Evolutionary conservation across 73 alveolate genomes (phyloP).

Genomic region (Uronychia setigera): DNA sequence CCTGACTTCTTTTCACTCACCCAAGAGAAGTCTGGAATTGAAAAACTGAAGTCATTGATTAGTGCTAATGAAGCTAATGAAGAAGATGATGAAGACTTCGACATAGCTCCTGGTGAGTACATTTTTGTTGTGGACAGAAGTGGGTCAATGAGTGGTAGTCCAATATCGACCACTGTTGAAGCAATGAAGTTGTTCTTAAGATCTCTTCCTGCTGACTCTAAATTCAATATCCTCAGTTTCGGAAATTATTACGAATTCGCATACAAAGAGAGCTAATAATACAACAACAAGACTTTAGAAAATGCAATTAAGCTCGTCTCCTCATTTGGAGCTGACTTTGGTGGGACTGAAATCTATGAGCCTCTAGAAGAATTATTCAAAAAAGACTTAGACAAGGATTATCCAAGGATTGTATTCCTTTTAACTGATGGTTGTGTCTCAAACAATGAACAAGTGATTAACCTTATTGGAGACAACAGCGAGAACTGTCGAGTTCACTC

Average conservation of each 20-base stretch:
- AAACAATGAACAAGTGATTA: constrained; percentile 69
- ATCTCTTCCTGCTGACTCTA: constrained; percentile 73
- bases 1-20: not conserved
- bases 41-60: not conserved
- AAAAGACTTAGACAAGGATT: constrained; percentile 16
- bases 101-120: constrained; percentile 47
- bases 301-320: constrained; percentile 48
- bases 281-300: constrained; percentile 52
- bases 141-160: constrained; percentile 87
- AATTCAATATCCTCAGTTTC: constrained; percentile 80
- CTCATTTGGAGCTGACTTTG: constrained; percentile 81
- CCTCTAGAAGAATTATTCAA: constrained; percentile 78
- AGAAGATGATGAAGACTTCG: not conserved
- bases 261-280: constrained; percentile 39
- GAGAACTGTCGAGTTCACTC: constrained; percentile 56
- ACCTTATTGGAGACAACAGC: constrained; percentile 54
- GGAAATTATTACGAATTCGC: constrained; percentile 61
- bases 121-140: constrained; percentile 81
- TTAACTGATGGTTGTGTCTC: constrained; percentile 96
- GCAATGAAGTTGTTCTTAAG: constrained; percentile 79
- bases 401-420: constrained; percentile 79
- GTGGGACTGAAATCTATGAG: constrained; percentile 89
- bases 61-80: not conserved
- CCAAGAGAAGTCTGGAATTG: not conserved
- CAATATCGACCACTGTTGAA: constrained; percentile 72